phyloP scores from a whole-genome alignment of 1,139 yeast species.

The Meyerozyma sp. region DNA sequence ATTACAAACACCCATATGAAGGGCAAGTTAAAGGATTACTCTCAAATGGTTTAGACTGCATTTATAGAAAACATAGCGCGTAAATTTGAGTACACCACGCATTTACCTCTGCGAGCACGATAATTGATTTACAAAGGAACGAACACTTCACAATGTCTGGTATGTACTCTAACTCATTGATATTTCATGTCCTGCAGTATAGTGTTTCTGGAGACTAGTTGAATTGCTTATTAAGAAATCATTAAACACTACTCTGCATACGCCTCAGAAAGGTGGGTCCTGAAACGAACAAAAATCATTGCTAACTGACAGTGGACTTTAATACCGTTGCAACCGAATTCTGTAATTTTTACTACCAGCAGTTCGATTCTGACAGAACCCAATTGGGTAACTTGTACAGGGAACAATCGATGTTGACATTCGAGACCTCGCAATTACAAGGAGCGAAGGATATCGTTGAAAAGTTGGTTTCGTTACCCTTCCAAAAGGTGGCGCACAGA shows the following conservation, averaged over 20 bases:
- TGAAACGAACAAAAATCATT: background rate
- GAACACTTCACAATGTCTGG: conserved; percentile 8
- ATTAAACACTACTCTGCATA: no score
- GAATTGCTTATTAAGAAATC: no score
- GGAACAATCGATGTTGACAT: conserved; percentile 95
- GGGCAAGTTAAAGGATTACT: conserved; percentile 87
- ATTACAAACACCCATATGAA: conserved; percentile 95
- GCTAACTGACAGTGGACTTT: conserved; percentile 50
- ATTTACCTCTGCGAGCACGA: background rate
- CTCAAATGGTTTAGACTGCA: conserved; percentile 28
- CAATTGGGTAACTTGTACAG: conserved; percentile 94
- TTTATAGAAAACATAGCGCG: background rate
- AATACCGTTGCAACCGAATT: conserved; percentile 75
- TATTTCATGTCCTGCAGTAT: background rate
- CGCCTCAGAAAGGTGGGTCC: no score
- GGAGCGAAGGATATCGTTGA: conserved; percentile 92
- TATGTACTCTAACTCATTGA: conserved; percentile 3
- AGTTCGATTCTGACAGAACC: conserved; percentile 87
- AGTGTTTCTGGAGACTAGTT: no score
- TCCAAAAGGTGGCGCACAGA: conserved; percentile 88
- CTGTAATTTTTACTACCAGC: conserved; percentile 91
- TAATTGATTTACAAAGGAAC: background rate
- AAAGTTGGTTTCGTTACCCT: conserved; percentile 81
- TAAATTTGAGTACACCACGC: background rate
- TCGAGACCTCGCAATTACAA: conserved; percentile 90